Evolutionary conservation across 2,329 filamentous ascomycete genomes (phyloP).

Genomic region (Triangularia verruculosa): DNA sequence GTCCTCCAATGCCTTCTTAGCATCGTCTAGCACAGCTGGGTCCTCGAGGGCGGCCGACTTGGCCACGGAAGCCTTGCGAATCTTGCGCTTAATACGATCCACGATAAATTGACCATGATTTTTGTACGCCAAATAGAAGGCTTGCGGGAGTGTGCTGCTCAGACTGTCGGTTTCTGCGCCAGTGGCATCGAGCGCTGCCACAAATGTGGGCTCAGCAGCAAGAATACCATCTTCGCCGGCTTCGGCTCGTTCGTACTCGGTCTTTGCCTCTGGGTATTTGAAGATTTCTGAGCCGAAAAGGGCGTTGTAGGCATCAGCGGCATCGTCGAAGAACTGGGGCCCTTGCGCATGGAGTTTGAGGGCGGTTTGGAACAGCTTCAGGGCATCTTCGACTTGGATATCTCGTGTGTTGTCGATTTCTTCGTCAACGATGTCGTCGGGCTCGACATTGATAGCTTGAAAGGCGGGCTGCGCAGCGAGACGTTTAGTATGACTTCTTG

Average conservation of each 20-base stretch:
- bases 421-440: constrained; percentile 84
- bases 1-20: constrained; percentile 50
- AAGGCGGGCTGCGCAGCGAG: constrained; percentile 58
- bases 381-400: constrained; percentile 91
- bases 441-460: constrained; percentile 88
- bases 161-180: constrained; percentile 63
- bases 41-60: constrained; percentile 36
- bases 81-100: constrained; percentile 63
- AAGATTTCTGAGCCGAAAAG: constrained; percentile 94
- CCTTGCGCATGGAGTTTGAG: constrained; percentile 90
- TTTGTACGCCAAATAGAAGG: constrained; percentile 90
- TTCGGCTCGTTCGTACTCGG: constrained; percentile 75
- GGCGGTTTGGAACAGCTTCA: constrained; percentile 90
- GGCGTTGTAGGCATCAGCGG: constrained; percentile 74
- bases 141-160: constrained; percentile 80
- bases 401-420: constrained; percentile 95
- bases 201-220: constrained; percentile 46
- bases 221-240: constrained; percentile 50
- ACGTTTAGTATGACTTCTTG: not conserved
- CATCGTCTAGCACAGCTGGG: constrained; percentile 37
- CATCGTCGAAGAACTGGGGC: constrained; percentile 69
- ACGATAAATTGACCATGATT: constrained; percentile 90
- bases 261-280: constrained; percentile 80
- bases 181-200: constrained; percentile 51
- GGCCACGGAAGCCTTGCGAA: constrained; percentile 32